Conservation (phyloP, 495 filamentous ascomycete genomes). For the Cetradonia linearis region DNA sequence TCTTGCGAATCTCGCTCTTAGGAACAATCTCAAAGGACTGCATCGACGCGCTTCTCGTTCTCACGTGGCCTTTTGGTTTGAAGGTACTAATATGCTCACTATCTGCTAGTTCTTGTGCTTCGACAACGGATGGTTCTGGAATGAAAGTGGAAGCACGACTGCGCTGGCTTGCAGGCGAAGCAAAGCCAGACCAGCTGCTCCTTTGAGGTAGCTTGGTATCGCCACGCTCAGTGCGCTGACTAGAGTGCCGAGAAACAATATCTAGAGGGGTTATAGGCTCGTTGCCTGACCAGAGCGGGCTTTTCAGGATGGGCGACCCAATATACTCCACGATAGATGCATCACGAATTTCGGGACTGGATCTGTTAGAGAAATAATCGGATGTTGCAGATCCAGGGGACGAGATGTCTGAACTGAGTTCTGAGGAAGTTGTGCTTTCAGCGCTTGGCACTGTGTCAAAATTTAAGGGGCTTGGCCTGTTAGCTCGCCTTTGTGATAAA, state of each 20-base stretch:
- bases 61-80: neutral
- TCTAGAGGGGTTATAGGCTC: conserved; percentile 9
- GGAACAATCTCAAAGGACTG: conserved; percentile 16
- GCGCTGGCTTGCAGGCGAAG: neutral
- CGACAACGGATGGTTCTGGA: conserved; percentile 3
- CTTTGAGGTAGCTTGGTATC: neutral
- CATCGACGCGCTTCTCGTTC: conserved; percentile 20
- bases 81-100: neutral
- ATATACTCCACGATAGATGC: conserved; percentile 25
- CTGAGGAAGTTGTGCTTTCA: neutral
- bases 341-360: conserved; percentile 26
- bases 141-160: conserved; percentile 15
- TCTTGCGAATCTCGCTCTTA: conserved; percentile 17
- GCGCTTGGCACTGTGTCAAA: neutral
- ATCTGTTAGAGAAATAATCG: conserved; percentile 25
- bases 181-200: neutral
- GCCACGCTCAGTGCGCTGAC: conserved; percentile 13
- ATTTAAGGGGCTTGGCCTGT: conserved; percentile 1
- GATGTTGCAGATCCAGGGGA: conserved; percentile 22
- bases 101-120: neutral
- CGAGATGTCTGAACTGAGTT: conserved; percentile 17
- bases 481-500: neutral
- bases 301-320: conserved; percentile 12
- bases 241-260: conserved; percentile 9
- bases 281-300: neutral